These are phyloP conservation scores for Colletotrichum higginsianum DNA, from an alignment of 2,329 filamentous ascomycete species.

Conservation along the genomic window DNA sequence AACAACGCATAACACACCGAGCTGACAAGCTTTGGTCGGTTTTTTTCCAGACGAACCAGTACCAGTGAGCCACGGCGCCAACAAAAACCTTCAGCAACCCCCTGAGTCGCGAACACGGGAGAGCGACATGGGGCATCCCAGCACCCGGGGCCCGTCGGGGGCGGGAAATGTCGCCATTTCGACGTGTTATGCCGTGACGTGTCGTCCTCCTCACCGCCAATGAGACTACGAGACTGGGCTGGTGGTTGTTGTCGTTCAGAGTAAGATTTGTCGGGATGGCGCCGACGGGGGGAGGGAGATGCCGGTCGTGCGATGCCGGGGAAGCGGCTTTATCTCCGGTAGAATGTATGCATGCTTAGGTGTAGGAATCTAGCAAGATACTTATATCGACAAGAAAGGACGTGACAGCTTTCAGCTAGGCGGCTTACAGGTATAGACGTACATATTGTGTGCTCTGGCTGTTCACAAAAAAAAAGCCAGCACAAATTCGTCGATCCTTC, in stretches of 20 bases:
- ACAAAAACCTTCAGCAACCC: background rate
- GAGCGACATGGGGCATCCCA: slow-evolving; percentile 19
- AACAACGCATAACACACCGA: too few relatives aligned
- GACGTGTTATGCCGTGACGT: slow-evolving; percentile 11
- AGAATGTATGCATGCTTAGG: background rate
- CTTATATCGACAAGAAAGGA: background rate
- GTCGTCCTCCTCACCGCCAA: background rate
- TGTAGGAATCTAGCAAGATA: background rate
- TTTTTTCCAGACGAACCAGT: slow-evolving; percentile 11
- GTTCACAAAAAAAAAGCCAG: background rate
- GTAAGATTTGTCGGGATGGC: background rate
- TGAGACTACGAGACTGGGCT: too few relatives aligned
- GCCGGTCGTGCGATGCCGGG: background rate
- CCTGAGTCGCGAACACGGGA: background rate
- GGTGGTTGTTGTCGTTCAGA: too few relatives aligned
- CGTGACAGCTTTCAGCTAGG: background rate
- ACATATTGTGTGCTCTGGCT: slow-evolving; percentile 16
- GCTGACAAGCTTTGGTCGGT: background rate
- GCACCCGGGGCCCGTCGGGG: slow-evolving; percentile 1
- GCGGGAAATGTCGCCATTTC: slow-evolving; percentile 23
- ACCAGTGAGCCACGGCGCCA: background rate
- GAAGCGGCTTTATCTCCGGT: background rate
- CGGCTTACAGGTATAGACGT: too few relatives aligned
- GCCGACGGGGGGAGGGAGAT: background rate
- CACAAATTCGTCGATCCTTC: background rate